These are phyloP conservation scores for Exophiala dermatitidis DNA, from an alignment of 2,329 filamentous ascomycete genomes.

Conservation along the genomic window DNA sequence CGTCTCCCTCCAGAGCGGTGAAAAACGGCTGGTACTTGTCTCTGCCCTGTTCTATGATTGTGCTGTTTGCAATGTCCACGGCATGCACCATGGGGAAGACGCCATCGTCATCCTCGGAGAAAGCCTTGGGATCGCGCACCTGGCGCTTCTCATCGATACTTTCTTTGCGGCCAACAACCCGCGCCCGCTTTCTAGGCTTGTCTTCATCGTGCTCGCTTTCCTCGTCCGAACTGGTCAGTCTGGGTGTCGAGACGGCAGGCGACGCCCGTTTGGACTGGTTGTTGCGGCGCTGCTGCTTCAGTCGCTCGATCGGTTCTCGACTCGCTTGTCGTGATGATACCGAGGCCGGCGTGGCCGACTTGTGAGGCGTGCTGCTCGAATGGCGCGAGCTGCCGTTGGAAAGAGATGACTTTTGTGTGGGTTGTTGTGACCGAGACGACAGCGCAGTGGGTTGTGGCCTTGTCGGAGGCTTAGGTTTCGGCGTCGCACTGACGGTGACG, in stretches of 20 bases:
- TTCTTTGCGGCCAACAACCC: slow-evolving; percentile 33
- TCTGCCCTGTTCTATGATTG: slow-evolving; percentile 33
- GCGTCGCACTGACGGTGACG: slow-evolving; percentile 10
- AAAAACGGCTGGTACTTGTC: slow-evolving; percentile 28
- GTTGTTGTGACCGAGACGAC: background rate
- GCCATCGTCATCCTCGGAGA: slow-evolving; percentile 35
- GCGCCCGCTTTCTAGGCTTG: slow-evolving; percentile 34
- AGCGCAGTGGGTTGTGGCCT: slow-evolving; percentile 5
- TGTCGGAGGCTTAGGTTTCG: slow-evolving; percentile 11
- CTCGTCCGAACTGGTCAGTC: slow-evolving; percentile 28
- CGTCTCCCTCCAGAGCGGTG: slow-evolving; percentile 45
- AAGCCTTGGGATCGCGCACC: slow-evolving; percentile 41
- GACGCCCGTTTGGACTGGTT: slow-evolving; percentile 22
- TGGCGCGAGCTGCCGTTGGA: slow-evolving; percentile 11
- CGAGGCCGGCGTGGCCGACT: slow-evolving; percentile 21
- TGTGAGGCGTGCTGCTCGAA: slow-evolving; percentile 8
- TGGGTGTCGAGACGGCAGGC: slow-evolving; percentile 24
- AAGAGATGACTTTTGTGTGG: slow-evolving; percentile 2
- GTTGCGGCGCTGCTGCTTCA: slow-evolving; percentile 17
- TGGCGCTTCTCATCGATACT: slow-evolving; percentile 40
- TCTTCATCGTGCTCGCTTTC: slow-evolving; percentile 29
- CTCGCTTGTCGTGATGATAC: slow-evolving; percentile 22
- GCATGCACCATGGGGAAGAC: slow-evolving; percentile 44
- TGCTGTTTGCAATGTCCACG: slow-evolving; percentile 40
- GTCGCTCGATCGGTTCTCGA: slow-evolving; percentile 21